Conservation (phyloP, 805 yeast genomes). For the Babjeviella inositovora region DNA sequence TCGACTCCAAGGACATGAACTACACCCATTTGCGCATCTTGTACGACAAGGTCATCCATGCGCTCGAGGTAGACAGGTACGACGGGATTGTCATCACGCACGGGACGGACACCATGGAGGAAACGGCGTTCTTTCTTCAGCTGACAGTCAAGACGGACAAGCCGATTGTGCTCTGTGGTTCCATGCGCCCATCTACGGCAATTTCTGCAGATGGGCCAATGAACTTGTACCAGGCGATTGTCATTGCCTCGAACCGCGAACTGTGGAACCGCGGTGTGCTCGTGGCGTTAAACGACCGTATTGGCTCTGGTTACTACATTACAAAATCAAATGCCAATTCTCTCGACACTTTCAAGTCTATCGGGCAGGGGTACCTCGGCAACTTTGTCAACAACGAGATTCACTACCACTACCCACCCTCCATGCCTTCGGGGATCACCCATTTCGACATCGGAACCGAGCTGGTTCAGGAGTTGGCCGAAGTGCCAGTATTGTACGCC, state of each 20-base stretch:
- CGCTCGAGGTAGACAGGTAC: conserved; percentile 18
- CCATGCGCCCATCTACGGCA: conserved; percentile 62
- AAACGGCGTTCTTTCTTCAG: conserved; percentile 50
- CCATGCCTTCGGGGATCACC: conserved; percentile 33
- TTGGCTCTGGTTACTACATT: conserved; percentile 54
- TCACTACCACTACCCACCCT: conserved; percentile 49
- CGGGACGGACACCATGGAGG: conserved; percentile 60
- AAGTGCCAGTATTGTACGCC: conserved; percentile 40
- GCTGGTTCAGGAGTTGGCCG: conserved; percentile 11
- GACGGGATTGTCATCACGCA: conserved; percentile 54
- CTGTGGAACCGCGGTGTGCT: conserved; percentile 43
- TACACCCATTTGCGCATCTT: conserved; percentile 25
- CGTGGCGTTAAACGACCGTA: conserved; percentile 52
- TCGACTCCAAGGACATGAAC: conserved; percentile 44
- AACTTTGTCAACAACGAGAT: conserved; percentile 52
- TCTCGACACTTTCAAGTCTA: conserved; percentile 50
- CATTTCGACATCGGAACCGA: conserved; percentile 17
- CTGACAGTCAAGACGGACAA: conserved; percentile 16
- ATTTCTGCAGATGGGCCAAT: conserved; percentile 61
- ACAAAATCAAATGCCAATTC: conserved; percentile 60
- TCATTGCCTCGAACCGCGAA: conserved; percentile 35
- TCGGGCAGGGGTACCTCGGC: conserved; percentile 59
- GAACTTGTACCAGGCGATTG: conserved; percentile 56
- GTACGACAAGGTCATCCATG: conserved; percentile 25
- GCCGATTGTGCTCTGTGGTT: conserved; percentile 47